Base-by-base conservation (phyloP, 2,329 filamentous ascomycete species). In the Ophiobolus disseminans region DNA sequence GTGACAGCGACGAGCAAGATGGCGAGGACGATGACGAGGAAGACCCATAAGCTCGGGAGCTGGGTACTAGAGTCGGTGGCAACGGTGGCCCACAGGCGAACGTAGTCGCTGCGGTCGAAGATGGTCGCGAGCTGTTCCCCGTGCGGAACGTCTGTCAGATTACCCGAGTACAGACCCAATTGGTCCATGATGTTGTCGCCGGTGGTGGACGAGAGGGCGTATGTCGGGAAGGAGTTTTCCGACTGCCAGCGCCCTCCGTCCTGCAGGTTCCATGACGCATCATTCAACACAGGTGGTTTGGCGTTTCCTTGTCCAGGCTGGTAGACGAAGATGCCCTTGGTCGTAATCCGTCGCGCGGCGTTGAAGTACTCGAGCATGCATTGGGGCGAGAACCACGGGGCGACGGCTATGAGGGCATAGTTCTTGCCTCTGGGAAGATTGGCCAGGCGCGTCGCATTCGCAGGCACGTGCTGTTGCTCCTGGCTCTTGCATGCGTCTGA, bases 31-130 rank as follows among this genome's bases (percentile, higher is more conserved):
- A 83, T 78, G 21, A 85, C 76, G 4, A 86, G 68, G 63, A 95
- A 95, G 0, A 90, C 83, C 93, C 93, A 97, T 1, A 96, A 79
- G 10, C 83, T 86, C 0, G 91, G 88, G 6, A 91, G 76, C 40
- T 76, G 60, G 81, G 77, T 40, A 79, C 83, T 78, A 78, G 86
- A 58, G 22, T 59, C 58, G 59, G 76, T 74, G 41, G 76, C 72
- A 50, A 85, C 75, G 7, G 76, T 74, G 2, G 76, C 75, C 62
- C 76, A 82, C n/a, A 86, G 62, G 10, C 82, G 76, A 8, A 81
- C 69, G 47, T 78, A 79, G 49, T 79, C 75, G 13, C 69, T 66
- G 2, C 68, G 55, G 40, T 70, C 61, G 53, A 76, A 78, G 2
- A 62, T 53, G n/a, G 68, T 52, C 2, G 62, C 57, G 14, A 83